These are phyloP conservation scores for Neurospora hispaniola DNA, from an alignment of 495 filamentous ascomycete genomes.

Conservation along the genomic window DNA sequence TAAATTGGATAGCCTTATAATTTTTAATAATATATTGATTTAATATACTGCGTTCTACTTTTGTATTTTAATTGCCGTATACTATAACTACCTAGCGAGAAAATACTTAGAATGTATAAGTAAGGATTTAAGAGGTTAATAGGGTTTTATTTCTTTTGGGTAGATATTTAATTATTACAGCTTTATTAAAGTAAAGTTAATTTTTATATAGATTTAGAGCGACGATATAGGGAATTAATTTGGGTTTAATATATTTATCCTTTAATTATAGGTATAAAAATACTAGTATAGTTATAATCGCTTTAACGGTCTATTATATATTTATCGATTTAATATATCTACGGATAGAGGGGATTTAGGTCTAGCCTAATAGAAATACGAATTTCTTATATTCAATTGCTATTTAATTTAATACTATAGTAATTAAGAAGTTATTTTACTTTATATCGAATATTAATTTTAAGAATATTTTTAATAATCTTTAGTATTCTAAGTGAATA, in stretches of 20 bases:
- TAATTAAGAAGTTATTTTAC: too few species aligned
- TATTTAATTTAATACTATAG: not conserved
- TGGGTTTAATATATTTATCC: not conserved
- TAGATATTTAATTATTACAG: not conserved
- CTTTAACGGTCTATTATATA: not conserved
- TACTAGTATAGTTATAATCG: not conserved
- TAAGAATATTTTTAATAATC: not conserved
- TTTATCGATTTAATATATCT: not conserved
- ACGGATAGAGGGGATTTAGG: not conserved
- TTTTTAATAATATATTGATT: too few species aligned
- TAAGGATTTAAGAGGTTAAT: not conserved
- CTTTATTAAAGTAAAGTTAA: not conserved
- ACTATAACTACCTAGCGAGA: not conserved
- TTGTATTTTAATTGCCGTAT: not conserved
- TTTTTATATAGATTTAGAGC: too few species aligned
- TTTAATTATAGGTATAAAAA: not conserved
- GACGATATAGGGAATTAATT: not conserved
- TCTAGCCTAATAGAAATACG: not conserved
- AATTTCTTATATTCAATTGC: not conserved
- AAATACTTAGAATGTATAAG: not conserved
- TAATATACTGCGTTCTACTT: too few species aligned
- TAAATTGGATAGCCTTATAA: too few species aligned
- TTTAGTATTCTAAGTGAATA: not conserved
- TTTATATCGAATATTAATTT: not conserved
- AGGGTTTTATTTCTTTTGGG: not conserved